Percentiles rank a stretch among this genome's conserved stretches.
These are phyloP conservation scores for Fraxinus xanthoxyloides DNA, from an alignment of 305 asterid genomes.

Conservation along the genomic window DNA sequence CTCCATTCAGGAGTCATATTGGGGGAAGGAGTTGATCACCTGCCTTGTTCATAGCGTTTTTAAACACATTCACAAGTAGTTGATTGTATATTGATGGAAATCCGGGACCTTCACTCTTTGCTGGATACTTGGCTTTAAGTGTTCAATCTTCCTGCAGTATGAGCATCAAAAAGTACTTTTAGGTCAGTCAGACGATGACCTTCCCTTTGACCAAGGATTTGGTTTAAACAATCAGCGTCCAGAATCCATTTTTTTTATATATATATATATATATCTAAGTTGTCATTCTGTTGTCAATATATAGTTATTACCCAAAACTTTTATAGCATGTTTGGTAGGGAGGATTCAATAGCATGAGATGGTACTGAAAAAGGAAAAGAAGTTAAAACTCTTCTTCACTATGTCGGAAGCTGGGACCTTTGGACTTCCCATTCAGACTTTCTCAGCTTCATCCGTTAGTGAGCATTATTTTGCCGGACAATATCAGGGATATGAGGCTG, in stretches of 20 bases:
- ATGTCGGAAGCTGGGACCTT: slow-evolving; percentile 10
- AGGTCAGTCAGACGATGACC: slow-evolving; percentile 17
- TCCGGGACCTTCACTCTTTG: not conserved
- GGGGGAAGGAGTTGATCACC: slow-evolving; percentile 4
- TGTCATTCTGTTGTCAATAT: slow-evolving; percentile 23
- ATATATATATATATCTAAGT: not conserved
- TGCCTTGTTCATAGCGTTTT: not conserved
- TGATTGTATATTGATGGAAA: slow-evolving; percentile 8
- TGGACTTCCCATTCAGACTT: slow-evolving; percentile 4
- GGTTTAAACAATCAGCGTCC: slow-evolving; percentile 7
- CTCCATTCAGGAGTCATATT: not conserved
- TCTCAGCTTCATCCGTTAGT: slow-evolving; percentile 5
- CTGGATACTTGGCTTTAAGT: not conserved
- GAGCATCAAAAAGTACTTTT: slow-evolving; percentile 11
- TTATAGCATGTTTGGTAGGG: slow-evolving; percentile 2
- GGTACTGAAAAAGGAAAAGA: not conserved
- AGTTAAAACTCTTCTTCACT: not conserved
- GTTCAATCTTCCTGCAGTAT: not conserved
- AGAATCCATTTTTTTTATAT: slow-evolving; percentile 10
- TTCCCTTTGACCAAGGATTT: slow-evolving; percentile 7
- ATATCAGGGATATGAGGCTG: not conserved
- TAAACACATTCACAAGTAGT: slow-evolving; percentile 1
- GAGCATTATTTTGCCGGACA: slow-evolving; percentile 20
- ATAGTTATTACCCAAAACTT: slow-evolving; percentile 16
- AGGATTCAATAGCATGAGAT: slow-evolving; percentile 1